Evolutionary conservation across 805 yeast species (phyloP).

Genomic region (Spathaspora boniae): DNA sequence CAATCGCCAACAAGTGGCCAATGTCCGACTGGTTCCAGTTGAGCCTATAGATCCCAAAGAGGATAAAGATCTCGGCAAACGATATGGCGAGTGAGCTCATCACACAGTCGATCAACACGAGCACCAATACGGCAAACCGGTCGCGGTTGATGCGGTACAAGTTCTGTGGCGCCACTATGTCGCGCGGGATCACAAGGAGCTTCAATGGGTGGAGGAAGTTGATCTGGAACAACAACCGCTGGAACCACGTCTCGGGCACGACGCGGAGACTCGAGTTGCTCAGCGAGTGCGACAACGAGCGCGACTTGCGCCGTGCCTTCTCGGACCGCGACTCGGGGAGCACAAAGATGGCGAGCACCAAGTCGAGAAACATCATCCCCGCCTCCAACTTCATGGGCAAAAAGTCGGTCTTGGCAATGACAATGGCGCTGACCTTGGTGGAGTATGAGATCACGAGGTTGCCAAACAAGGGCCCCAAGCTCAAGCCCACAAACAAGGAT

Average conservation of each 20-base stretch:
- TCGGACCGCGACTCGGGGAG: conserved; percentile 65
- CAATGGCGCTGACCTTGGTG: conserved; percentile 6
- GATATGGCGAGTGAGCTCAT: conserved; percentile 27
- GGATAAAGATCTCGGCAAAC: conserved; percentile 40
- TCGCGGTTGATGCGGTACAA: conserved; percentile 15
- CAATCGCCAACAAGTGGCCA: conserved; percentile 52
- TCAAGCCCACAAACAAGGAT: conserved; percentile 55
- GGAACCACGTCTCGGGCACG: background rate
- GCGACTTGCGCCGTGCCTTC: conserved; percentile 50
- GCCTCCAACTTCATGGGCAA: conserved; percentile 31
- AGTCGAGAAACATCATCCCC: conserved; percentile 29
- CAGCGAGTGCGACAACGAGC: conserved; percentile 31
- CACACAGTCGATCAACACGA: conserved; percentile 47
- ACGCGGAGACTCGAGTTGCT: conserved; percentile 13
- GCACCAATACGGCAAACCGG: conserved; percentile 40
- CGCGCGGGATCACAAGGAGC: conserved; percentile 50
- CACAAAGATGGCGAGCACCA: conserved; percentile 25
- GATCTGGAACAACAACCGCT: conserved; percentile 4
- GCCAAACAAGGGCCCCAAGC: conserved; percentile 63
- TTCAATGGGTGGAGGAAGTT: conserved; percentile 47
- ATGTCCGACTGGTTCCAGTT: conserved; percentile 52
- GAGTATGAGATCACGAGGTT: conserved; percentile 24
- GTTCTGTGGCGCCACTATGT: conserved; percentile 18
- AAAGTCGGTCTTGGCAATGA: conserved; percentile 24
- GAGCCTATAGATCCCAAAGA: conserved; percentile 53